Percentiles rank a stretch among this genome's conserved stretches.
These are phyloP conservation scores for Ascochyta viciae-villosae DNA, from an alignment of 2,329 filamentous ascomycete species.

Conservation along the genomic window DNA sequence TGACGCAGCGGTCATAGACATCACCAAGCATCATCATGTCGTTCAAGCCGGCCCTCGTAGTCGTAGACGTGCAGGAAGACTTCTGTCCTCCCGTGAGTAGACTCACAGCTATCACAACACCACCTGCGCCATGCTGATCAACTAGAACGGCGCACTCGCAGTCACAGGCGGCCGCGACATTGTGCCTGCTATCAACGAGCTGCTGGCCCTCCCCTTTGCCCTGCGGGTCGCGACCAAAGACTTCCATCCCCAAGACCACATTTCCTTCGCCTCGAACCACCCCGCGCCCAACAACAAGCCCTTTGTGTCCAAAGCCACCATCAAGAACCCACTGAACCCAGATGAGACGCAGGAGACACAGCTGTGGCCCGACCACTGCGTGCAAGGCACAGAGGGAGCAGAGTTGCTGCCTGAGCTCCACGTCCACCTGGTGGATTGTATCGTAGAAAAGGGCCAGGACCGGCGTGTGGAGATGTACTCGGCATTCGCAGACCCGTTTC, in stretches of 20 bases:
- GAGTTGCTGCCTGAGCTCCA: constrained; percentile 77
- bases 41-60: constrained; percentile 65
- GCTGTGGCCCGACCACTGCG: constrained; percentile 91
- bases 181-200: constrained; percentile 72
- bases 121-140: constrained; percentile 21
- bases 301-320: constrained; percentile 69
- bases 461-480: constrained; percentile 89
- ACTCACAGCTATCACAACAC: background rate
- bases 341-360: constrained; percentile 69
- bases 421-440: constrained; percentile 62
- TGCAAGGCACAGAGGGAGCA: constrained; percentile 75
- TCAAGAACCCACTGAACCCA: constrained; percentile 71
- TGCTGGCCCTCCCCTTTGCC: constrained; percentile 75
- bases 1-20: constrained; percentile 11
- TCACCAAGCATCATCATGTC: constrained; percentile 2
- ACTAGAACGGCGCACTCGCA: constrained; percentile 81
- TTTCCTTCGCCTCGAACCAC: constrained; percentile 90
- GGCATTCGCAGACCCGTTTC: constrained; percentile 84
- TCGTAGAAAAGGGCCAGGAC: constrained; percentile 81
- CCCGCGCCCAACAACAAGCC: constrained; percentile 66
- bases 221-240: constrained; percentile 88
- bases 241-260: constrained; percentile 82
- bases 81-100: constrained; percentile 83
- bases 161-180: constrained; percentile 77
- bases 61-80: constrained; percentile 93